Evolutionary conservation across 371 early-diverging fungal genomes (phyloP).

Genomic region (Nematocida homosporus): DNA sequence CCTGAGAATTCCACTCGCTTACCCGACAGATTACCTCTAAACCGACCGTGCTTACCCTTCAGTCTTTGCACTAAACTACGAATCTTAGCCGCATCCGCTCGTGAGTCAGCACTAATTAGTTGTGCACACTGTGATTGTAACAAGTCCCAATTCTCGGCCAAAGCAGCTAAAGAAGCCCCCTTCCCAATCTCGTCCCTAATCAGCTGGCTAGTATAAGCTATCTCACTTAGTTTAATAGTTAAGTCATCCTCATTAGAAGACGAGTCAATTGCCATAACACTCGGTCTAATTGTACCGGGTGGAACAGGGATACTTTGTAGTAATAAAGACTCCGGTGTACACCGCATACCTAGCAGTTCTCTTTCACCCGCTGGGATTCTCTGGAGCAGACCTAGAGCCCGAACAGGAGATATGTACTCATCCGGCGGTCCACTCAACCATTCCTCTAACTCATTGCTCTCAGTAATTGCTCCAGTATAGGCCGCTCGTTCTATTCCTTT

Average conservation of each 20-base stretch:
- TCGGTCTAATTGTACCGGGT: constrained; percentile 91
- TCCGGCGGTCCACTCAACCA: constrained; percentile 32
- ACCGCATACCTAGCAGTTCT: constrained; percentile 47
- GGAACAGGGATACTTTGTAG: constrained; percentile 75
- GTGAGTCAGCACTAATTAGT: constrained; percentile 90
- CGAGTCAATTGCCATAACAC: constrained; percentile 82
- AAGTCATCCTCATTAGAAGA: constrained; percentile 93
- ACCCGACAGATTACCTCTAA: constrained; percentile 96
- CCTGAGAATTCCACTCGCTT: constrained; percentile 99
- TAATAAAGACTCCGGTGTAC: constrained; percentile 54
- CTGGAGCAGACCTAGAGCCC: constrained; percentile 1
- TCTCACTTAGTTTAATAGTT: constrained; percentile 92
- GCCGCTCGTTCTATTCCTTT: constrained; percentile 24
- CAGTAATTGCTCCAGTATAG: constrained; percentile 15
- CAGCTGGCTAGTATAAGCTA: constrained; percentile 81
- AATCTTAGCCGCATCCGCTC: constrained; percentile 72
- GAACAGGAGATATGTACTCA: constrained; percentile 36
- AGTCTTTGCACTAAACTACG: constrained; percentile 87
- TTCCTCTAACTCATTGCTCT: constrained; percentile 16
- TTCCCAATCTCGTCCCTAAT: constrained; percentile 77
- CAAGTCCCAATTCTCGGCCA: constrained; percentile 89
- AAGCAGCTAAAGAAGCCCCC: constrained; percentile 73
- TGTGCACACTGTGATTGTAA: constrained; percentile 86
- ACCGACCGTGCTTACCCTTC: constrained; percentile 98
- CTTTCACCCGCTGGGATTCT: constrained; percentile 69